These are phyloP conservation scores for Psilocybe azurescens DNA, from an alignment of 768 basidiomycete genomes.

Conservation along the genomic window DNA sequence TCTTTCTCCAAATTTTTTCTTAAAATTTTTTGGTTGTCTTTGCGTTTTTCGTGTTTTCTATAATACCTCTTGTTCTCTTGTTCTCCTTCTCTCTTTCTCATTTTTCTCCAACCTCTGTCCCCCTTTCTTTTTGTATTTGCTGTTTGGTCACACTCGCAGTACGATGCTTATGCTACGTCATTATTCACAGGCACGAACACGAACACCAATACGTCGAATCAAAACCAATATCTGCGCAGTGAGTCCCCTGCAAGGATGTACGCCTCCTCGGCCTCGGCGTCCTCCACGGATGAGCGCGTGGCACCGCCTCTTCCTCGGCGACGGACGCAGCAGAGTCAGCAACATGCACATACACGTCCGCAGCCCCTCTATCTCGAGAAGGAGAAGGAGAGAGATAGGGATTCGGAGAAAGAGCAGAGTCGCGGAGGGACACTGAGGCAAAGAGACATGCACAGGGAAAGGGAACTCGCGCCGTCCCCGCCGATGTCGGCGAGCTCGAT, in stretches of 20 bases:
- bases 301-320: slow-evolving; percentile 40
- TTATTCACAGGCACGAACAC: slow-evolving; percentile 37
- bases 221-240: background rate
- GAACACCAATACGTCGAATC: background rate
- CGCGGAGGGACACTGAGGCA: background rate
- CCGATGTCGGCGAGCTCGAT: slow-evolving; percentile 48
- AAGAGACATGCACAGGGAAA: slow-evolving; percentile 17
- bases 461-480: slow-evolving; percentile 34
- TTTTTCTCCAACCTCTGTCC: no score
- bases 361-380: background rate
- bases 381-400: background rate
- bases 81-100: no score
- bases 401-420: background rate
- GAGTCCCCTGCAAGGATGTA: slow-evolving; percentile 12
- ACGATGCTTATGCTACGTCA: background rate
- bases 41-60: no score
- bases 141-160: no score
- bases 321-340: slow-evolving; percentile 18
- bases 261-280: slow-evolving; percentile 11
- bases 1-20: no score
- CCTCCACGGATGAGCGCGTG: slow-evolving; percentile 1
- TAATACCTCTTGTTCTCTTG: no score
- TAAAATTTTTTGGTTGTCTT: no score
- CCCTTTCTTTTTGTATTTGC: no score
- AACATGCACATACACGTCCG: slow-evolving; percentile 1